Evolutionary conservation across 345 rosid genomes (phyloP).

Genomic region (Citrus medica): DNA sequence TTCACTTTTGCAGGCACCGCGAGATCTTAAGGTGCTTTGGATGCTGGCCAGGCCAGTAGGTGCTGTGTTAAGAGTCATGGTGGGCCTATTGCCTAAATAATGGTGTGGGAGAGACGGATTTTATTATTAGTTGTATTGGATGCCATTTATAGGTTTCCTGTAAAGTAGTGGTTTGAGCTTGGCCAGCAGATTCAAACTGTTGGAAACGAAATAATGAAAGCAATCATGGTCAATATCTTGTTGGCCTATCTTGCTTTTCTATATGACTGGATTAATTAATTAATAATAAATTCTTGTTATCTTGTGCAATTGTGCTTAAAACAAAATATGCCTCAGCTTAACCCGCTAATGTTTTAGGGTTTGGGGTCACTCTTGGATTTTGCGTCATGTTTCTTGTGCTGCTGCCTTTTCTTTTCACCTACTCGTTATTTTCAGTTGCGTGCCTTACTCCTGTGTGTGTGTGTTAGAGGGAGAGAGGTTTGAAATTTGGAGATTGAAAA

Average conservation of each 20-base stretch:
- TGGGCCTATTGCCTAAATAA: constrained; percentile 8
- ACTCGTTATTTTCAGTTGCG: background rate
- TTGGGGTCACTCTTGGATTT: constrained; percentile 15
- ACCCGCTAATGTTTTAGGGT: constrained; percentile 9
- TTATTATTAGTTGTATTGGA: background rate
- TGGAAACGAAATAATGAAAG: background rate
- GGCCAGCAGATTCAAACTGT: background rate
- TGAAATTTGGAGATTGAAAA: background rate
- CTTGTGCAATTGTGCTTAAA: constrained; percentile 11
- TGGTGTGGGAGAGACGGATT: background rate
- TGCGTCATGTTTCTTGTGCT: constrained; percentile 17
- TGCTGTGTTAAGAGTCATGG: background rate
- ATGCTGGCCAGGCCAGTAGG: background rate
- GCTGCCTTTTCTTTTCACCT: background rate
- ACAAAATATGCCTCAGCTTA: background rate
- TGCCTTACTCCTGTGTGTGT: background rate
- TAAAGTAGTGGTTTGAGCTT: background rate
- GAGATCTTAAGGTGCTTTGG: background rate
- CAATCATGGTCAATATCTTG: constrained; percentile 14
- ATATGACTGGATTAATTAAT: constrained; percentile 10
- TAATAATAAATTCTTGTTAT: background rate
- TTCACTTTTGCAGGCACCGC: constrained; percentile 7
- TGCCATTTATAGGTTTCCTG: background rate
- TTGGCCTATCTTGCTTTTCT: background rate
- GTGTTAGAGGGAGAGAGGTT: background rate